These are phyloP conservation scores for Hemileia vastatrix DNA, from an alignment of 1,284 basidiomycete genomes.

Conservation along the genomic window DNA sequence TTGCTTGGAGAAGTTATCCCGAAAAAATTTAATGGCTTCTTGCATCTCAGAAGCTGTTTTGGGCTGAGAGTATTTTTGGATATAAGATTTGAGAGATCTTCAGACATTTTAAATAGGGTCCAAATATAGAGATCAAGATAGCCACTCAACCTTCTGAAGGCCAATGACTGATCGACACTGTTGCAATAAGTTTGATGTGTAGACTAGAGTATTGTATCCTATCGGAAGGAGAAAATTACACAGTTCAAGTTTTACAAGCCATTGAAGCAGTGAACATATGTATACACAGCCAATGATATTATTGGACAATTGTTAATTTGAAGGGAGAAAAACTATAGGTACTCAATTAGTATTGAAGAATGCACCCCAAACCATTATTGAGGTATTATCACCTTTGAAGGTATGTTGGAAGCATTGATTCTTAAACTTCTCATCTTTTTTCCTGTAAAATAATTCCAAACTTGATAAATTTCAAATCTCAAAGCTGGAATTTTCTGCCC, in stretches of 20 bases:
- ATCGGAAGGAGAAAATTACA: too few species aligned
- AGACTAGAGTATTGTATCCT: too few species aligned
- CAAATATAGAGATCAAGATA: background rate
- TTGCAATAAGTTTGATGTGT: too few species aligned
- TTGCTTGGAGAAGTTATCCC: background rate
- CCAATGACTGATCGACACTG: background rate
- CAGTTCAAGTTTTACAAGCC: too few species aligned
- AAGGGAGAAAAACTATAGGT: background rate
- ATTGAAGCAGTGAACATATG: too few species aligned
- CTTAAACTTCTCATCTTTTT: background rate
- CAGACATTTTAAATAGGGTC: slow-evolving; percentile 1
- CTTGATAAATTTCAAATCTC: background rate
- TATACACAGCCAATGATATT: background rate
- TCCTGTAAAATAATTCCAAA: background rate
- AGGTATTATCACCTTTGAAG: background rate
- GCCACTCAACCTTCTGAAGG: background rate
- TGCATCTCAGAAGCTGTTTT: background rate
- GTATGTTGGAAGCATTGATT: background rate
- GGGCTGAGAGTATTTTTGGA: slow-evolving; percentile 1
- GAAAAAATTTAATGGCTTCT: background rate
- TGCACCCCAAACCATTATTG: background rate
- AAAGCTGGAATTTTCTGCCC: too few species aligned
- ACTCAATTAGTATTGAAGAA: background rate
- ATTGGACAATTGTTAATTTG: background rate
- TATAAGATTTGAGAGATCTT: background rate